A percentile compares a stretch with the other conserved stretches of the same genome.
Evolutionary conservation across 2,329 filamentous ascomycete genomes (phyloP).

Genomic region (Sporothrix humicola): DNA sequence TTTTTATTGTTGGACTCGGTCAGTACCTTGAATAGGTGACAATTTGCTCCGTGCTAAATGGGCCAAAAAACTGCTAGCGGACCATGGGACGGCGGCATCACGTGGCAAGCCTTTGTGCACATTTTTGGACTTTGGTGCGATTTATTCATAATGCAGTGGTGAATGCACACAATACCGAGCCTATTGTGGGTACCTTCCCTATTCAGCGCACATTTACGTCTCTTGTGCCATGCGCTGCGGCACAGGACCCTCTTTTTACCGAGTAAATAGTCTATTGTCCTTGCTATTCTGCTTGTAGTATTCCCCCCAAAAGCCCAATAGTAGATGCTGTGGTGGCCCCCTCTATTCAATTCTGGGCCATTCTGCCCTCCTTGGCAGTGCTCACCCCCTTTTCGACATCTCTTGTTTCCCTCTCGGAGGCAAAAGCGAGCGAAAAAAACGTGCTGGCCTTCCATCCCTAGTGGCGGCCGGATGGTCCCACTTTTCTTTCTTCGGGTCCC

Average conservation of each 20-base stretch:
- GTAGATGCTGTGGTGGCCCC: background rate
- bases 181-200: slow-evolving; percentile 23
- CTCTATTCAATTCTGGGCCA: background rate
- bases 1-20: background rate
- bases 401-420: slow-evolving; percentile 14
- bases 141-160: background rate
- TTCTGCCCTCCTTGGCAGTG: slow-evolving; percentile 4
- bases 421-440: slow-evolving; percentile 34
- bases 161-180: slow-evolving; percentile 16
- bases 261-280: slow-evolving; percentile 4
- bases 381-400: slow-evolving; percentile 25
- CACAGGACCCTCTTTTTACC: slow-evolving; percentile 21
- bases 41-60: background rate
- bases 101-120: slow-evolving; percentile 25
- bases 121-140: background rate
- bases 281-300: background rate
- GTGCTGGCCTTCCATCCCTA: slow-evolving; percentile 39
- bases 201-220: slow-evolving; percentile 1
- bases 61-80: slow-evolving; percentile 4
- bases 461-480: slow-evolving; percentile 34
- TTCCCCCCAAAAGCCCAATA: background rate
- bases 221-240: slow-evolving; percentile 17
- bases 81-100: background rate
- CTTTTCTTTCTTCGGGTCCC: slow-evolving; percentile 26
- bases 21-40: background rate